These are phyloP conservation scores for Sicyos edulis DNA, from an alignment of 306 rosid species.

Conservation along the genomic window DNA sequence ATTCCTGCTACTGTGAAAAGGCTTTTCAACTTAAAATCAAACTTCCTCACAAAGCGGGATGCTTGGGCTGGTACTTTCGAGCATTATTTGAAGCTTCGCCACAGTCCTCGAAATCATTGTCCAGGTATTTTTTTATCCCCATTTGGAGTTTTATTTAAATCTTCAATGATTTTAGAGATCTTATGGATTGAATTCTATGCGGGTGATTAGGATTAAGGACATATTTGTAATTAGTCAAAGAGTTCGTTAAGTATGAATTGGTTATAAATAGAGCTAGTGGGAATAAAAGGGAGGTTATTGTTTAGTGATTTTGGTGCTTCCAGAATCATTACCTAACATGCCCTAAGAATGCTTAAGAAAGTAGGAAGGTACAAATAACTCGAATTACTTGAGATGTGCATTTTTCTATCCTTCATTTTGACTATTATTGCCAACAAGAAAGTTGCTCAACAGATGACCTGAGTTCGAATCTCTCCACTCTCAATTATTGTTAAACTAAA, in stretches of 20 bases:
- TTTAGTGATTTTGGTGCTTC: not conserved
- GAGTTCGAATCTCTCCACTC: too few species aligned
- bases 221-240: not conserved
- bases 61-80: slow-evolving; percentile 98
- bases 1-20: slow-evolving; percentile 85
- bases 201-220: not conserved
- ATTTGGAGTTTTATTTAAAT: not conserved
- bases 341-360: too few species aligned
- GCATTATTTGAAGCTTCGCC: slow-evolving; percentile 56
- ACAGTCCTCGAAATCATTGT: slow-evolving; percentile 77
- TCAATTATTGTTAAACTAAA: too few species aligned
- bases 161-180: not conserved
- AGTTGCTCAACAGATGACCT: too few species aligned
- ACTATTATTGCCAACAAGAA: too few species aligned
- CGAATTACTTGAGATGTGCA: too few species aligned
- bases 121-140: slow-evolving; percentile 50
- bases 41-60: slow-evolving; percentile 92
- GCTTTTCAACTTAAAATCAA: slow-evolving; percentile 86
- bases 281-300: too few species aligned
- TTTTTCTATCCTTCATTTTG: too few species aligned
- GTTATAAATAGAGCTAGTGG: not conserved
- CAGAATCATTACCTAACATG: too few species aligned
- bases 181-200: not conserved
- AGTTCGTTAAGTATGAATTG: not conserved
- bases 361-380: too few species aligned